Evolutionary conservation across 2,329 filamentous ascomycete genomes (phyloP), one percentile per base, ranked within the genome.

Genomic region (Pleomassaria siparia): DNA sequence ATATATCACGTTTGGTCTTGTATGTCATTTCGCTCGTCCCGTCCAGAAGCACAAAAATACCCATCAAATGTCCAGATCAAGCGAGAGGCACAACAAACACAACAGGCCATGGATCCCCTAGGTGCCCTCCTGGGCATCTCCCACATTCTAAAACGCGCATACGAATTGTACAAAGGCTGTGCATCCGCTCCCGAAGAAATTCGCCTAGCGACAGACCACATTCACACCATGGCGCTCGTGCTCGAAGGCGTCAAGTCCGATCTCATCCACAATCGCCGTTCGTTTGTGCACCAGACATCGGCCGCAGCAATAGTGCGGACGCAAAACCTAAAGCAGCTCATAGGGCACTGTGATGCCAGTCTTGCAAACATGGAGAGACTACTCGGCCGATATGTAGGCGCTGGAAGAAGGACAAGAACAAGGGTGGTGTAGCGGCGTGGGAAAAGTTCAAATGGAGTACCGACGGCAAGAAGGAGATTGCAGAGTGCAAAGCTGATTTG

Each of bases 381-480:
- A 16, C 22, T 58, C n/a, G n/a, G 16, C 40, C 44, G 16, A 58
- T 46, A 13, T 58, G 50, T 22, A 18, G 37, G 15, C 39, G 46
- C 1, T 52, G 48, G 22, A 51, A 40, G 13, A 43, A 40, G 8
- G 15, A 41, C 6, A 51, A 40, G 13, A 43, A 40, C 4, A 18
- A 41, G 3, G 42, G 42, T 8, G 43, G 50, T 45, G 36, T 53
- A 13, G 50, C 41, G 11, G 24, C n/a, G 1, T 58, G 55, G 52
- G 40, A 58, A n/a, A 32, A 24, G 32, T 55, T 50, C 20, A 33
- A 39, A 13, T 58, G 55, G 52, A 52, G 47, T 20, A 41, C 15
- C 1, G 26, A 47, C 15, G 55, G 55, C n/a, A 58, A 54, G 46
- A 53, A 51, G 18, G 55, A 55, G 46, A 53, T 58, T 39, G 50